phyloP scores from a whole-genome alignment of 768 basidiomycete species.

The Lactifluus echinatus region DNA sequence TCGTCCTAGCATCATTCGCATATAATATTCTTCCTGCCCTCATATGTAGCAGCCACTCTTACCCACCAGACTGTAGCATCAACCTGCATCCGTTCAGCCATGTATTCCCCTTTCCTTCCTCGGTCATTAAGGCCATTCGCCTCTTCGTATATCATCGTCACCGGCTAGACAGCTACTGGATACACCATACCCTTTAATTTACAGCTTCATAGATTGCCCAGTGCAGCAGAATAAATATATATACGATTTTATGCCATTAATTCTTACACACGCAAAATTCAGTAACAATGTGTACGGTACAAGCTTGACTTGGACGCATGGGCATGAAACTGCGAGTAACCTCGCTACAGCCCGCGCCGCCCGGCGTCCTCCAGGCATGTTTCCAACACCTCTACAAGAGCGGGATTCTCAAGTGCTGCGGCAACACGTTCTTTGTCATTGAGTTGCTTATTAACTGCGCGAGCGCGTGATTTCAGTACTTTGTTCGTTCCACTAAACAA shows the following conservation, averaged over 20 bases:
- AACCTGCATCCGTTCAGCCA: background rate
- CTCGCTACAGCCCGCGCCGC: background rate
- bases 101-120: background rate
- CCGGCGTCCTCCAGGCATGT: conserved; percentile 43
- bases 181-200: conserved; percentile 10
- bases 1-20: background rate
- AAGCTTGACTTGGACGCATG: no score
- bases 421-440: conserved; percentile 99
- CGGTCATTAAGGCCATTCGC: background rate
- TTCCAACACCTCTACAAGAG: conserved; percentile 81
- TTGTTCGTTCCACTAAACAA: no score
- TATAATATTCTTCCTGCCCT: background rate
- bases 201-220: background rate
- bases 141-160: background rate
- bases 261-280: background rate
- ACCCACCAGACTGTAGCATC: conserved; percentile 8
- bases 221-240: background rate
- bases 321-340: background rate
- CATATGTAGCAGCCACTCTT: conserved; percentile 13
- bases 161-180: conserved; percentile 7
- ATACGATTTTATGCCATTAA: background rate
- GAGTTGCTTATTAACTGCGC: conserved; percentile 89
- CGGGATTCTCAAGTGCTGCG: conserved; percentile 89
- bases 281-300: no score
- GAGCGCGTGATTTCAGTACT: background rate